Evolutionary conservation across 768 basidiomycete genomes (phyloP), one percentile per base, ranked within the genome.

Genomic region (Trametes cubensis): DNA sequence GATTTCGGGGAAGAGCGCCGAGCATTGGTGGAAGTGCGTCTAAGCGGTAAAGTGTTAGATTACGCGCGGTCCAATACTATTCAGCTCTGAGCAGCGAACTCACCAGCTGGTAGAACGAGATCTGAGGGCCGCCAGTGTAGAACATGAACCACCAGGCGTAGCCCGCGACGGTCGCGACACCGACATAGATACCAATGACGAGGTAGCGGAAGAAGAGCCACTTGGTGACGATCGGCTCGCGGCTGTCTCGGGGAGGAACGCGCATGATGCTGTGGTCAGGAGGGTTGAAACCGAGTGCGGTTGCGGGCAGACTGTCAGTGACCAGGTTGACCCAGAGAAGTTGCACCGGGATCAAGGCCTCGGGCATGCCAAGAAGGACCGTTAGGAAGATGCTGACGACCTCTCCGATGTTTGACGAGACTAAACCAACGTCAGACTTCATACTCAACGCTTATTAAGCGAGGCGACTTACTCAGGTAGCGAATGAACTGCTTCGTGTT

Each of bases 401-500:
- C 75, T 97, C 95, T 58, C 95, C 95, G 72, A 97, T 97, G 80
- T 97, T 98, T 61, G 93, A 95, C 30, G 95, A 97, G 77, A 93
- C 88, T 90, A 65, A 11, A 61, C 40, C 10, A 39, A 44, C 34
- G 56, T 26, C 18, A 69, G 60, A 28, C 60, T 6, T 23, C 49
- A 50, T 10, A 44, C 20, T 54, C 26, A 34, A 26, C 34, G 20
- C 11, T 34, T 34, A 61, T 40, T 58, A 58, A 20, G 40, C 10
- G 11, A 4, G 6, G 40, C 30, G 18, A 82, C 89, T 42, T 69
- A 92, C 90, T 98, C 72, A 99, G 88, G 79, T 98, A 99, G 70
- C 96, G 90, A 76, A 99, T 98, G 76, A 99, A 99, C 74, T 98
- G 96, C 78, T 99, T 99, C 47, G 95, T 98, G 78, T 99, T 99